phyloP scores from a whole-genome alignment of 495 filamentous ascomycete genomes.

The Penicillium lagena region DNA sequence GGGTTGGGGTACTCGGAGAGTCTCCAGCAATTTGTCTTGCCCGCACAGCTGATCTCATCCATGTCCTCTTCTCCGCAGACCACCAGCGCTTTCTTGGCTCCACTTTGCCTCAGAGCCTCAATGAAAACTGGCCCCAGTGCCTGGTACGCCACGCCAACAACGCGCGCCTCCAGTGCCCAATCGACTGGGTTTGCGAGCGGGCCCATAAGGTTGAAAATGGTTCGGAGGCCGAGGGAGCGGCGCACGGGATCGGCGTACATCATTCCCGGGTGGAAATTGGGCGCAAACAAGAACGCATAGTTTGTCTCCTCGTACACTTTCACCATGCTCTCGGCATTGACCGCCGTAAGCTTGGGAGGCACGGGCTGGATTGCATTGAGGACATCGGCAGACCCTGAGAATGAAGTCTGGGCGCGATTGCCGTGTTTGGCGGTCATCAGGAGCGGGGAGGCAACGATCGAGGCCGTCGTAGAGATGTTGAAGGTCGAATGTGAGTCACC shows the following conservation, averaged over 20 bases:
- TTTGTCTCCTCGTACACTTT: conserved; percentile 68
- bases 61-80: conserved; percentile 93
- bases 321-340: conserved; percentile 62
- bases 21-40: conserved; percentile 80
- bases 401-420: conserved; percentile 90
- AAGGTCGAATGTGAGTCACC: conserved; percentile 96
- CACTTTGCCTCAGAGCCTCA: conserved; percentile 71
- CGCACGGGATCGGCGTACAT: conserved; percentile 76
- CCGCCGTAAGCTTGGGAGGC: conserved; percentile 63
- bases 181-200: conserved; percentile 87
- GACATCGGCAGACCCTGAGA: conserved; percentile 92
- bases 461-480: conserved; percentile 93
- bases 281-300: conserved; percentile 95
- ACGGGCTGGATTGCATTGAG: conserved; percentile 62
- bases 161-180: conserved; percentile 71
- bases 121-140: conserved; percentile 82
- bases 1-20: conserved; percentile 52
- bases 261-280: conserved; percentile 94
- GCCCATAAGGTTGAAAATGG: conserved; percentile 94
- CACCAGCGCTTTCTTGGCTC: conserved; percentile 76
- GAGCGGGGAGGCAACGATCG: conserved; percentile 79
- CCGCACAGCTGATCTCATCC: conserved; percentile 90
- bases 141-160: conserved; percentile 85
- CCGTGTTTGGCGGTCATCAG: conserved; percentile 90
- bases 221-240: conserved; percentile 78